Base-by-base conservation (phyloP, 306 rosid species). In the Gynostemma pentaphyllum region DNA sequence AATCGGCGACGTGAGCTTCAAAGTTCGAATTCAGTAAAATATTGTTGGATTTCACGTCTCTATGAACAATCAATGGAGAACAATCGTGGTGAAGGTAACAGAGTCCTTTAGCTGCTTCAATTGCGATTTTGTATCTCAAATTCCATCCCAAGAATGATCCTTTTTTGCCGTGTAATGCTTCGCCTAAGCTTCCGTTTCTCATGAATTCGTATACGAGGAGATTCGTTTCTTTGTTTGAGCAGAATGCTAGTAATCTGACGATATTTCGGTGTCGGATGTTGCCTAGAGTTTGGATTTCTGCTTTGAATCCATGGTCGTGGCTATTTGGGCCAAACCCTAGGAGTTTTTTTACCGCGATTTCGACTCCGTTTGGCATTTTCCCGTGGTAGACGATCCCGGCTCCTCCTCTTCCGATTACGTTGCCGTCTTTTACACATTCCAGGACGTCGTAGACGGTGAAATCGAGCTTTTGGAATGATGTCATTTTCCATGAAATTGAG, bases 381-480 rank as follows among this genome's bases (percentile, higher is more conserved):
- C 95, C 97, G 41, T 89, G 97, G 85, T 86, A 89, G 11, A 89
- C 97, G 7, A 86, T 82, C 49, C 97, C 97, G 0, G 97, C 97
- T 16, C 97, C 97, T 36, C 97, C 97, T 77, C 85, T 67, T 19
- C 97, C 97, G 2, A 89, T 84, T 59, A 81, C 97, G 32, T 86
- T 89, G 2, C 97, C 97, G 10, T 89, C 97, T 59, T 82, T 87
- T 44, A 89, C 84, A 36, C 95, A 89, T 75, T 89, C 94, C 3
- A 89, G 78, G 45, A 89, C 69, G 74, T 89, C 95, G 0, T 76
- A 21, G 14, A 82, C 87, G 2, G 77, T 75, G 92, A 89, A 86
- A 9, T 84, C 95, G 27, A 82, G 67, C 70, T 87, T 89, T 23
- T 82, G 82, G 34, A 89, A 89, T 3, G 87, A 66, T 0, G 95